Conservation (phyloP, 306 rosid species). For the Dalbergia cochinchinensis region DNA sequence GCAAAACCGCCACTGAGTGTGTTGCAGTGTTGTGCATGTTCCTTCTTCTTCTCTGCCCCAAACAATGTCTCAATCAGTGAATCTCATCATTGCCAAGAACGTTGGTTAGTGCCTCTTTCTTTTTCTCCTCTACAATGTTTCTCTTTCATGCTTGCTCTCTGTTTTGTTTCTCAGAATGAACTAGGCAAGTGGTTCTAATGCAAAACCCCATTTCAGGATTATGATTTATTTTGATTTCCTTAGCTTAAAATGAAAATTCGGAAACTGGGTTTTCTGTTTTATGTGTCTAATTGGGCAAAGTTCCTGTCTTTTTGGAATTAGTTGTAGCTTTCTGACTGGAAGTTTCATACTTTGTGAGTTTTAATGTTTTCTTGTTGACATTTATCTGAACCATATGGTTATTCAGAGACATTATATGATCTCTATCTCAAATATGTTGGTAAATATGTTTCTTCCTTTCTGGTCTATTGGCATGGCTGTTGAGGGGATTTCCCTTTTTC, state of each 20-base stretch:
- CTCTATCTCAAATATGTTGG: not conserved
- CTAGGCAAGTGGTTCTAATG: conserved; percentile 8
- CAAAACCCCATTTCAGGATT: conserved; percentile 1
- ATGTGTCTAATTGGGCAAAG: not conserved
- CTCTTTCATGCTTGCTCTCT: not conserved
- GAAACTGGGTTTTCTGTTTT: conserved; percentile 36
- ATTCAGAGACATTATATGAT: not conserved
- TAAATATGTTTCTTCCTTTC: not conserved
- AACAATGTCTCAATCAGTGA: conserved; percentile 67
- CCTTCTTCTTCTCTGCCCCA: not conserved
- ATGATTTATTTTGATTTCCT: conserved; percentile 6
- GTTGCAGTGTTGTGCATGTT: not conserved
- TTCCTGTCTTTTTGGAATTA: not conserved
- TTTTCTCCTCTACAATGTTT: not conserved
- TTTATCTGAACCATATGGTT: not conserved
- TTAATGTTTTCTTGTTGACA: not conserved
- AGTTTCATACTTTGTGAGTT: conserved; percentile 1
- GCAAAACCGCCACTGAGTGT: conserved; percentile 51
- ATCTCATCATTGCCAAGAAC: conserved; percentile 55
- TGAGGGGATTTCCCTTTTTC: not conserved
- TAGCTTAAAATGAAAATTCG: not conserved
- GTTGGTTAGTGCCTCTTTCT: conserved; percentile 51
- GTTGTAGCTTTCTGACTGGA: not conserved
- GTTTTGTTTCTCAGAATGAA: not conserved
- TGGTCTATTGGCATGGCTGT: not conserved